A percentile compares a stretch with the other conserved stretches of the same genome.
Evolutionary conservation across 169 alveolate species (phyloP).

Genomic region (Pseudocohnilembus persalinus): DNA sequence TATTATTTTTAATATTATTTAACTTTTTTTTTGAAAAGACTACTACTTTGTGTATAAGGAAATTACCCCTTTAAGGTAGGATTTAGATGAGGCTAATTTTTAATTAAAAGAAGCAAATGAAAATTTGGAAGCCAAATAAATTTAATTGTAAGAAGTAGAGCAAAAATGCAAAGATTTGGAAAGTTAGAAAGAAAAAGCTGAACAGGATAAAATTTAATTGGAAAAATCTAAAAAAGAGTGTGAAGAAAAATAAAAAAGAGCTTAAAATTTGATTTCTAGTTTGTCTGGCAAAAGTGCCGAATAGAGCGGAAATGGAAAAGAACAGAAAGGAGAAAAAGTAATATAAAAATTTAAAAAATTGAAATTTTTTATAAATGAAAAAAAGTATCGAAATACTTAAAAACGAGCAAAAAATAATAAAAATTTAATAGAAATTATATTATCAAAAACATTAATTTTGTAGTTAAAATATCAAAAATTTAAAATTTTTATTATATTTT

Average conservation of each 20-base stretch:
- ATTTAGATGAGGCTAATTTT: constrained; percentile 81
- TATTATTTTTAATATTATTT: too few species aligned
- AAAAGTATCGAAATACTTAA: too few species aligned
- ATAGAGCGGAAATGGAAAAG: too few species aligned
- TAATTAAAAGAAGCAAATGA: constrained; percentile 59
- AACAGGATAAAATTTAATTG: constrained; percentile 45
- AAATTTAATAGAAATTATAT: too few species aligned
- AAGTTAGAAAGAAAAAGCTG: constrained; percentile 53
- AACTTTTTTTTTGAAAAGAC: too few species aligned
- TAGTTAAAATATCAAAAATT: too few species aligned
- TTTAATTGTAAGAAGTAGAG: constrained; percentile 56
- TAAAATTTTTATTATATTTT: too few species aligned
- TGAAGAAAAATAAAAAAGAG: constrained; percentile 59
- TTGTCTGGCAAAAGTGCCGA: constrained; percentile 75
- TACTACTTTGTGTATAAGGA: constrained; percentile 79
- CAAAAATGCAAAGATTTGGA: constrained; percentile 65
- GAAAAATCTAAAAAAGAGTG: constrained; percentile 61
- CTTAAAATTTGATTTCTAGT: constrained; percentile 63
- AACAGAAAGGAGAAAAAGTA: too few species aligned
- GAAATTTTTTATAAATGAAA: too few species aligned
- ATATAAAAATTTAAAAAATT: too few species aligned
- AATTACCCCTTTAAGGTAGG: constrained; percentile 80
- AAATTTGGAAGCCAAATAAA: constrained; percentile 59
- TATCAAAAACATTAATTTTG: too few species aligned
- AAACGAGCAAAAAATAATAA: too few species aligned